phyloP scores from a whole-genome alignment of 768 basidiomycete species.

The Psilocybe tampanensis region DNA sequence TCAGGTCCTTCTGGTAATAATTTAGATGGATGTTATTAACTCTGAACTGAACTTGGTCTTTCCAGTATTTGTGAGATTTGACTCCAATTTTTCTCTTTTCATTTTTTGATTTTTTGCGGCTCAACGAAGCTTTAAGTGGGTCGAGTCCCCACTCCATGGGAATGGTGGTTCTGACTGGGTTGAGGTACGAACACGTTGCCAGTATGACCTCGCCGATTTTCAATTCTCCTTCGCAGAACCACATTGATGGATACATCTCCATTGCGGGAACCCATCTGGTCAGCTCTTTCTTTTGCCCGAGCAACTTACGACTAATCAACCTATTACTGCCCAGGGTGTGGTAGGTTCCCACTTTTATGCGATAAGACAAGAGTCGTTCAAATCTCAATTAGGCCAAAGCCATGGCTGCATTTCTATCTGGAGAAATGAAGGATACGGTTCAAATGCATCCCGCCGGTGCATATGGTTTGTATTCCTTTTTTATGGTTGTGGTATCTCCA shows the following conservation, averaged over 20 bases:
- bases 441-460: slow-evolving; percentile 81
- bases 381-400: slow-evolving; percentile 70
- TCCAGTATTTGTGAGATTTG: slow-evolving; percentile 80
- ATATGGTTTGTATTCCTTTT: slow-evolving; percentile 49
- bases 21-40: neutral
- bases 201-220: neutral
- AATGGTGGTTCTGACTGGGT: slow-evolving; percentile 89
- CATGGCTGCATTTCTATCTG: slow-evolving; percentile 92
- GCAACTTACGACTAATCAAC: neutral
- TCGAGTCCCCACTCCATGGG: slow-evolving; percentile 83
- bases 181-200: slow-evolving; percentile 53
- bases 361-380: neutral
- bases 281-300: slow-evolving; percentile 21
- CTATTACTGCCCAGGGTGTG: slow-evolving; percentile 57
- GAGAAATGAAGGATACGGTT: slow-evolving; percentile 94
- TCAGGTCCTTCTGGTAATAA: slow-evolving; percentile 53
- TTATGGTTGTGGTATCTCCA: neutral
- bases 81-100: neutral
- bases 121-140: slow-evolving; percentile 91
- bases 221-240: slow-evolving; percentile 48
- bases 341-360: slow-evolving; percentile 46
- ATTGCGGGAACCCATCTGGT: slow-evolving; percentile 89
- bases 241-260: slow-evolving; percentile 84
- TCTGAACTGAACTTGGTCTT: neutral
- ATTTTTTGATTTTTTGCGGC: slow-evolving; percentile 3